Percentiles rank a stretch among this genome's conserved stretches.
phyloP scores from a whole-genome alignment of 2,329 filamentous ascomycete species.

The Fusarium torreyae region DNA sequence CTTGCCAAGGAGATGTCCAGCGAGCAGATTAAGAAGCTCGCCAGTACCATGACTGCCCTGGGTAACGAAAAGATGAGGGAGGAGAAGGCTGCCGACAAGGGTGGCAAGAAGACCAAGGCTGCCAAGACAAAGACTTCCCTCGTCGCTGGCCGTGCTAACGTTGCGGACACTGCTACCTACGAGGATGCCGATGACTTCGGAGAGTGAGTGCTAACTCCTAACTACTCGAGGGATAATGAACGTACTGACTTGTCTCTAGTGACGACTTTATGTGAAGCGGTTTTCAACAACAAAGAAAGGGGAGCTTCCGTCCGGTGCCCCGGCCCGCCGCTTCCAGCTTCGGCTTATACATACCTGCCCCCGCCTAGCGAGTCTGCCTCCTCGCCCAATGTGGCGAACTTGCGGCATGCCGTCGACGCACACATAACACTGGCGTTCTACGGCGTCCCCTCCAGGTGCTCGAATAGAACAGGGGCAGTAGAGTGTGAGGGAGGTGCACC shows the following conservation, averaged over 20 bases:
- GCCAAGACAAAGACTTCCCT: slow-evolving; percentile 94
- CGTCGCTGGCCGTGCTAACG: slow-evolving; percentile 73
- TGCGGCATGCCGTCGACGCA: slow-evolving; percentile 12
- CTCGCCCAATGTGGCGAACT: slow-evolving; percentile 6
- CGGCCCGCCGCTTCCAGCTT: slow-evolving; percentile 22
- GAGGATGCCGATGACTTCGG: slow-evolving; percentile 85
- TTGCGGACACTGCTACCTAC: slow-evolving; percentile 79
- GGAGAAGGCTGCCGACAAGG: slow-evolving; percentile 94
- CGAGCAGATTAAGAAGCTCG: slow-evolving; percentile 96
- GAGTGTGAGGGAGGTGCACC: slow-evolving; percentile 19
- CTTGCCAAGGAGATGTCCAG: slow-evolving; percentile 89
- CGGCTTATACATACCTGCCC: slow-evolving; percentile 21
- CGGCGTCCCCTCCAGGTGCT: slow-evolving; percentile 24
- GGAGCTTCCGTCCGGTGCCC: slow-evolving; percentile 19
- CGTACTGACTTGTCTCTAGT: slow-evolving; percentile 57
- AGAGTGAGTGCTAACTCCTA: slow-evolving; percentile 74
- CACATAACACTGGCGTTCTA: slow-evolving; percentile 8
- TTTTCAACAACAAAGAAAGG: slow-evolving; percentile 22
- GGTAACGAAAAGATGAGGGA: slow-evolving; percentile 99
- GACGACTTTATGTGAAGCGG: slow-evolving; percentile 80
- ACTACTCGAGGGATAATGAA: background rate
- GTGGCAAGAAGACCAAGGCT: slow-evolving; percentile 96
- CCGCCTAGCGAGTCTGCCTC: slow-evolving; percentile 14
- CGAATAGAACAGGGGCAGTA: slow-evolving; percentile 17
- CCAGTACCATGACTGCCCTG: slow-evolving; percentile 87